phyloP scores from a whole-genome alignment of 2,329 filamentous ascomycete genomes.

The Eutypella sp. region DNA sequence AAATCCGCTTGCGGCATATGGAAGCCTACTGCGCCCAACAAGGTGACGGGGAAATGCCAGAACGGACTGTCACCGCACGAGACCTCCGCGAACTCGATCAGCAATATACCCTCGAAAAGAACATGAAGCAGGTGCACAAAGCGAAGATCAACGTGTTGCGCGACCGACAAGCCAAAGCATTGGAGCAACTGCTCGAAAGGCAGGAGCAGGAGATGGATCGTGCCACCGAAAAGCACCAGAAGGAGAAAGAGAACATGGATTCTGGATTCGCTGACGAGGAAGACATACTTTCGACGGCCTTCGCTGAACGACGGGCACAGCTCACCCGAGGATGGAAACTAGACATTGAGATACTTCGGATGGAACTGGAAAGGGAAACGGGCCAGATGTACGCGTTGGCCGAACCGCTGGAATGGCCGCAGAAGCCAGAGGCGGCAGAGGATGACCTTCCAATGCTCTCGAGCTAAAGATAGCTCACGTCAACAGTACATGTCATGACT shows the following conservation, averaged over 20 bases:
- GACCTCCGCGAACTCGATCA: conserved; percentile 55
- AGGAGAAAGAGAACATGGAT: conserved; percentile 45
- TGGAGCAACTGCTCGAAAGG: conserved; percentile 53
- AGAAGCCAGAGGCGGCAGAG: conserved; percentile 21
- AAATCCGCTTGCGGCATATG: conserved; percentile 59
- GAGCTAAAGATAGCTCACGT: conserved; percentile 17
- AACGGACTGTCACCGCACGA: conserved; percentile 52
- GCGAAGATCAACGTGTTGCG: conserved; percentile 60
- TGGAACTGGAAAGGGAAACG: conserved; percentile 43
- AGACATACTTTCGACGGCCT: conserved; percentile 39
- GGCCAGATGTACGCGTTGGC: conserved; percentile 38
- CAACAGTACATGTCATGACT: too few relatives aligned
- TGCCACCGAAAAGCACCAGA: conserved; percentile 39
- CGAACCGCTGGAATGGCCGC: conserved; percentile 36
- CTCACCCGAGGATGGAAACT: conserved; percentile 48
- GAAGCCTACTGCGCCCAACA: conserved; percentile 56
- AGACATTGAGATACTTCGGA: conserved; percentile 47
- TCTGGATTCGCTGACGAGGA: conserved; percentile 45
- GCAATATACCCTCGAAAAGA: conserved; percentile 56
- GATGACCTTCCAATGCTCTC: conserved; percentile 14
- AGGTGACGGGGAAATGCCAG: conserved; percentile 35
- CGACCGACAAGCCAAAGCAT: conserved; percentile 57
- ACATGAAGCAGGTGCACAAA: conserved; percentile 54
- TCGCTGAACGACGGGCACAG: conserved; percentile 39
- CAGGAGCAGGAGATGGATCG: conserved; percentile 48